Evolutionary conservation across 1,139 yeast genomes (phyloP), one percentile per base, ranked within the genome.

Genomic region (Suhomyces yuchorum): DNA sequence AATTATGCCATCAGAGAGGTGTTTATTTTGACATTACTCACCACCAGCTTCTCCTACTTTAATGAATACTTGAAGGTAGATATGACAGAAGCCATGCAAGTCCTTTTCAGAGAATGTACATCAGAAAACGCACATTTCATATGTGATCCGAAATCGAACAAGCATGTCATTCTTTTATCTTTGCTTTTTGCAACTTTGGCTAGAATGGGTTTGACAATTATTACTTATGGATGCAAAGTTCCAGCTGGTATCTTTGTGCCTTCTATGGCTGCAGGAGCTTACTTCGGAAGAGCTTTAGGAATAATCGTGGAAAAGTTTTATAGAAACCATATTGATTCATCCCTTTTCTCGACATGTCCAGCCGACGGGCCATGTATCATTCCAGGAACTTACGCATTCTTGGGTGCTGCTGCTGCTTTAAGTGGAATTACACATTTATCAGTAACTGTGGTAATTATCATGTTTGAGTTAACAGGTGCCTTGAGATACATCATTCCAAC

Each of bases 221-320:
- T 93, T 11, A 87, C 98, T 0, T 95, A 95, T 63, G 97, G 97
- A 2, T 82, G 91, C 55, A 89, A 86, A 61, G 93, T 92, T 0
- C 98, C 98, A 1, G 96, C 97, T 1, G 98, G 97, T 17, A 91
- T 92, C 9, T 92, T 92, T 68, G 97, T 92, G 14, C 98, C 98
- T 1, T 89, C 97, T 1, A 87, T 92, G 95, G 97, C 97, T 0
- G 88, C 93, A 2, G 98, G 98, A 6, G 97, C 97, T 1, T 82
- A 96, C 2, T 91, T 92, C 71, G 97, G 97, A 3, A 77, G 98
- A 49, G 84, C 95, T 0, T 62, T 90, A 15, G 97, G 97, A 1
- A 75, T 87, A 2, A 52, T 86, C 14, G 83, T 87, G 15, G 87
- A 92, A 57, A 59, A 72, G 28, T 55, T 86, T 11, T 79, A 84